Evolutionary conservation across 441 rosid genomes (phyloP).

Genomic region (Syzygium malaccense): DNA sequence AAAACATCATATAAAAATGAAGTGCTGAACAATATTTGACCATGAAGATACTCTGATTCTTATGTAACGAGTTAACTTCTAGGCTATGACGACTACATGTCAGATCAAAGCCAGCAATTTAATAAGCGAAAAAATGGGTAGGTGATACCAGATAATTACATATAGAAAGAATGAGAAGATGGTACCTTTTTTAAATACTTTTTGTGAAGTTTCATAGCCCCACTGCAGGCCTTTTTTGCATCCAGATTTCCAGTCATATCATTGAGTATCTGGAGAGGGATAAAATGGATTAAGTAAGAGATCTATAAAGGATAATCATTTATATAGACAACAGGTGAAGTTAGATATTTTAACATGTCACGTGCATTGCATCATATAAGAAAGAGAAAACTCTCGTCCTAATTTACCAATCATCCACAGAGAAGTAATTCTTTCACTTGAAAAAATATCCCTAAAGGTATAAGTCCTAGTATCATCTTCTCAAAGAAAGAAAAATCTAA

Average conservation of each 20-base stretch:
- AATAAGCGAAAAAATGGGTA: not conserved
- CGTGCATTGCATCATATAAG: not conserved
- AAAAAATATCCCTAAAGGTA: not conserved
- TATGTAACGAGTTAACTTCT: not conserved
- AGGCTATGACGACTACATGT: not conserved
- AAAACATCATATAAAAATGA: not conserved
- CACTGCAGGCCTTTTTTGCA: constrained; percentile 82
- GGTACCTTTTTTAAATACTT: constrained; percentile 76
- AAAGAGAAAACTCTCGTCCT: not conserved
- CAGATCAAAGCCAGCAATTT: not conserved
- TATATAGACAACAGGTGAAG: not conserved
- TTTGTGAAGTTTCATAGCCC: constrained; percentile 96
- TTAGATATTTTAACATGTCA: not conserved
- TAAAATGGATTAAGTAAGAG: not conserved
- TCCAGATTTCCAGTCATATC: constrained; percentile 88
- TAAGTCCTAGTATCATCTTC: not conserved
- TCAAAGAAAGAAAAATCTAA: not conserved
- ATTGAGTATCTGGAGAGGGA: constrained; percentile 56
- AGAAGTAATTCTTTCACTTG: not conserved
- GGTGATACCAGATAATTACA: not conserved
- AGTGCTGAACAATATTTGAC: not conserved
- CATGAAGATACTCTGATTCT: not conserved
- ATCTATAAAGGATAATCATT: not conserved
- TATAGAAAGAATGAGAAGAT: not conserved
- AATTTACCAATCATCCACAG: not conserved